These are phyloP conservation scores for Quercus phellos DNA, from an alignment of 331 rosid genomes.

Conservation along the genomic window DNA sequence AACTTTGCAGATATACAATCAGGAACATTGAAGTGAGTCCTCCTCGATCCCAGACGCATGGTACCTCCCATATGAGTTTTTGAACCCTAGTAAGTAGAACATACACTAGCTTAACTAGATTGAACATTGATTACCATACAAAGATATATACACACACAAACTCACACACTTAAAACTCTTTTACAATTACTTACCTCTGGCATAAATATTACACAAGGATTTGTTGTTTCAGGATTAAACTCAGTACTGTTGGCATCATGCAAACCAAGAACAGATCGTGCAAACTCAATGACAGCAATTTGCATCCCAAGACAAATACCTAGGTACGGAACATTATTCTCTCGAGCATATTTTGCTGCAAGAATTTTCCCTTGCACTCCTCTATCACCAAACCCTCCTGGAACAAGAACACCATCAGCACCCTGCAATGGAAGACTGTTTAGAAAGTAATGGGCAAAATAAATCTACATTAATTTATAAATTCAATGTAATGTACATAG, in stretches of 20 bases:
- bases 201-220: conserved; percentile 86
- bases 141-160: background rate
- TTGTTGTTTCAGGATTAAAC: conserved; percentile 65
- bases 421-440: conserved; percentile 42
- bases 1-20: conserved; percentile 48
- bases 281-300: conserved; percentile 83
- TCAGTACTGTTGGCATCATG: conserved; percentile 79
- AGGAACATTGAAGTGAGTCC: conserved; percentile 41
- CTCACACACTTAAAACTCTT: background rate
- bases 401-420: conserved; percentile 85
- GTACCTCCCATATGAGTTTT: conserved; percentile 63
- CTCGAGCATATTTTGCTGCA: conserved; percentile 85
- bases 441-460: background rate
- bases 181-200: conserved; percentile 58
- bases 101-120: conserved; percentile 14
- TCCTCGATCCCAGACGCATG: conserved; percentile 60
- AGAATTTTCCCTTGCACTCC: conserved; percentile 92
- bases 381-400: conserved; percentile 95
- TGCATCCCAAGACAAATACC: conserved; percentile 97
- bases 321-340: conserved; percentile 66
- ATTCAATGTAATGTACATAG: background rate
- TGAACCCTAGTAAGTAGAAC: conserved; percentile 39
- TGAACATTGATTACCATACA: conserved; percentile 4
- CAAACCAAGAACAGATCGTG: conserved; percentile 76
- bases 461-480: background rate